phyloP scores from a whole-genome alignment of 2,329 filamentous ascomycete genomes.

The Penicillium sp. region DNA sequence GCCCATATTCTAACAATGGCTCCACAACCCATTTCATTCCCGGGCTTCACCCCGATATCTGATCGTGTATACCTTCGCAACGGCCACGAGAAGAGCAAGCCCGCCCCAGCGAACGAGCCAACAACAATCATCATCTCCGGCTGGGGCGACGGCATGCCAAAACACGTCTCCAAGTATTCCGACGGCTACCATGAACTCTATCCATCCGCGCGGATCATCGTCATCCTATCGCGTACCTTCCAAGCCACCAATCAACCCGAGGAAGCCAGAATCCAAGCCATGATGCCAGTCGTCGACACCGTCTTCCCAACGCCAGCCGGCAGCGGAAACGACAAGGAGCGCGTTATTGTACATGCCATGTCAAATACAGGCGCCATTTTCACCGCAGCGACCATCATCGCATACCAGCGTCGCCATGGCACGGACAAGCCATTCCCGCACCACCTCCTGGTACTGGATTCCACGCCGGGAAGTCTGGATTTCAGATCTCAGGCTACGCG shows the following conservation, averaged over 20 bases:
- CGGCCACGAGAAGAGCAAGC: conserved; percentile 16
- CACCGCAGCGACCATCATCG: conserved; percentile 50
- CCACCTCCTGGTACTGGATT: conserved; percentile 51
- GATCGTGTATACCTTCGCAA: conserved; percentile 49
- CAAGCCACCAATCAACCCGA: conserved; percentile 48
- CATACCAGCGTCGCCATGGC: conserved; percentile 40
- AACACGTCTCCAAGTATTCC: conserved; percentile 56
- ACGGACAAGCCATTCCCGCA: conserved; percentile 44
- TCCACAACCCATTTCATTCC: conserved; percentile 27
- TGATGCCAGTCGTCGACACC: conserved; percentile 44
- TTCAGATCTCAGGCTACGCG: conserved; percentile 37
- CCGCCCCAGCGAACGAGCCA: conserved; percentile 30
- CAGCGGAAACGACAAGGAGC: conserved; percentile 16
- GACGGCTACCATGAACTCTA: conserved; percentile 53
- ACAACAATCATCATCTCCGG: conserved; percentile 49
- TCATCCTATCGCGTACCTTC: conserved; percentile 52
- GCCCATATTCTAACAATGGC: conserved; percentile 11
- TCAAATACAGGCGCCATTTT: conserved; percentile 60
- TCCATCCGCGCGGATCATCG: conserved; percentile 51
- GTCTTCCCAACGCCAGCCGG: conserved; percentile 24
- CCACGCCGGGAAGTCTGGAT: conserved; percentile 52
- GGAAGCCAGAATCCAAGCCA: conserved; percentile 43
- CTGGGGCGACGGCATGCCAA: conserved; percentile 57
- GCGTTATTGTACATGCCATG: conserved; percentile 54
- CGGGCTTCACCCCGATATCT: conserved; percentile 49